A percentile compares a stretch with the other conserved stretches of the same genome.
Evolutionary conservation across 139 green algal genomes (phyloP).

Genomic region (Parachlorella kessleri): DNA sequence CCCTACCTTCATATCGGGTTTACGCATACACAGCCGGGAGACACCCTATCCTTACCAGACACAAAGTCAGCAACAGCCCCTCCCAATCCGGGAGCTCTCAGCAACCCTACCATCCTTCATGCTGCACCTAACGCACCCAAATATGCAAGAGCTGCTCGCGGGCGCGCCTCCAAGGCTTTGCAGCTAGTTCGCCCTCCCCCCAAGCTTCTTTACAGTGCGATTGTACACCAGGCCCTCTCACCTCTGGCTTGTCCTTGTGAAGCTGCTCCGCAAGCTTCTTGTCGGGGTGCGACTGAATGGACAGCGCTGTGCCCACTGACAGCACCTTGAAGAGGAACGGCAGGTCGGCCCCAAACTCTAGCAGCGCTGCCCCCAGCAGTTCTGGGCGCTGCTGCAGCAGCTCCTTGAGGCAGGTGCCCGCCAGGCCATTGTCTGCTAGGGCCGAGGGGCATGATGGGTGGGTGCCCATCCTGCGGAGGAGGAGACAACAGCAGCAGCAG

Average conservation of each 20-base stretch:
- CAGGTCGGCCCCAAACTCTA: constrained; percentile 75
- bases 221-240: constrained; percentile 35
- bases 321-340: constrained; percentile 99
- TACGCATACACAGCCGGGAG: no score
- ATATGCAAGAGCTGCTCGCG: no score
- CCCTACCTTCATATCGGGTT: no score
- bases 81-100: no score
- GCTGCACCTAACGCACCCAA: no score
- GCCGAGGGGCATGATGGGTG: constrained; percentile 87
- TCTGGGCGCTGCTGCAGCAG: constrained; percentile 73
- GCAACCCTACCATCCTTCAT: no score
- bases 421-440: constrained; percentile 41
- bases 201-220: no score
- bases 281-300: constrained; percentile 98
- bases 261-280: constrained; percentile 91
- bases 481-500: background rate
- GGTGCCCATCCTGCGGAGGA: constrained; percentile 89
- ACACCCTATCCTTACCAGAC: no score
- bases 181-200: no score
- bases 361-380: constrained; percentile 67
- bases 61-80: no score
- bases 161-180: no score
- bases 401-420: constrained; percentile 46
- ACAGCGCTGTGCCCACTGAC: constrained; percentile 93
- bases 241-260: constrained; percentile 77